phyloP scores from a whole-genome alignment of 495 filamentous ascomycete species.

The Trichoderma erinaceum region DNA sequence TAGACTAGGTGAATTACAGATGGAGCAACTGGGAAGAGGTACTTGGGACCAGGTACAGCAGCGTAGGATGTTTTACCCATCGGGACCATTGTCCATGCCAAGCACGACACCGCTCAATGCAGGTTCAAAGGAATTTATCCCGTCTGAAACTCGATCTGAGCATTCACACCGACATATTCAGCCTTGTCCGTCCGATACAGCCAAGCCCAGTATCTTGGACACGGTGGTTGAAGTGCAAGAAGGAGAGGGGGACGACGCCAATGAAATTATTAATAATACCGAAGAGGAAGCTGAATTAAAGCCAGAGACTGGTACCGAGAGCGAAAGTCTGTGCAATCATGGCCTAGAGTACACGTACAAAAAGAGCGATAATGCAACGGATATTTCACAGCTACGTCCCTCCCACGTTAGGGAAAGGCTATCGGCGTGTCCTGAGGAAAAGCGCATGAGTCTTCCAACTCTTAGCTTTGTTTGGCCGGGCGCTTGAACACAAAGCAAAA shows the following conservation, averaged over 20 bases:
- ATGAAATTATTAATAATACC: neutral
- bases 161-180: neutral
- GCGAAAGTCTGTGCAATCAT: neutral
- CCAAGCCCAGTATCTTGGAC: neutral
- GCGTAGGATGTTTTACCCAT: neutral
- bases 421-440: neutral
- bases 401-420: neutral
- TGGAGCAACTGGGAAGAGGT: conserved; percentile 24
- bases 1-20: conserved; percentile 37
- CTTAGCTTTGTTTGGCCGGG: neutral
- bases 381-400: neutral
- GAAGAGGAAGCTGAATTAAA: neutral
- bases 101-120: neutral
- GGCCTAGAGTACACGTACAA: neutral
- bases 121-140: neutral
- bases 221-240: neutral
- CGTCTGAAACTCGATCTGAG: neutral
- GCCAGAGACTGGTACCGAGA: neutral
- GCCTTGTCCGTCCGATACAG: neutral
- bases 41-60: conserved; percentile 5
- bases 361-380: neutral
- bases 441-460: neutral
- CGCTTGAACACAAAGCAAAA: neutral
- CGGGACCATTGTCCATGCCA: neutral
- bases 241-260: neutral